Evolutionary conservation across 768 basidiomycete species (phyloP).

Genomic region (Kwoniella sp.): DNA sequence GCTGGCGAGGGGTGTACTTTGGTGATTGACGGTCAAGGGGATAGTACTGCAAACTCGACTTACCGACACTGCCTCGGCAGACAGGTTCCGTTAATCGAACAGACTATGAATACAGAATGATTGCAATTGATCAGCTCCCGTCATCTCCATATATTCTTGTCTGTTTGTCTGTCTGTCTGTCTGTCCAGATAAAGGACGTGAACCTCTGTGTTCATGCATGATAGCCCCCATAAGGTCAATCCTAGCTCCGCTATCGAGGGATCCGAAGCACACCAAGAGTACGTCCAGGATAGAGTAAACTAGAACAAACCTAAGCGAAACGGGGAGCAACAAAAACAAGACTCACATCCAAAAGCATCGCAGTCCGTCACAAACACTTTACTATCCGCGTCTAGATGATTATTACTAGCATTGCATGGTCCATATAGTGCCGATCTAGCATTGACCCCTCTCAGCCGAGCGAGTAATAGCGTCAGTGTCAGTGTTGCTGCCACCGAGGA

Average conservation of each 20-base stretch:
- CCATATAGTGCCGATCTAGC: constrained; percentile 24
- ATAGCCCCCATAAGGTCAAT: no score
- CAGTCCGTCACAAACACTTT: constrained; percentile 42
- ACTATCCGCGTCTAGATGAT: constrained; percentile 34
- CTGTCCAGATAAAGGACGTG: no score
- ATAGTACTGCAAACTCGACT: constrained; percentile 4
- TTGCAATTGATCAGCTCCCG: not conserved
- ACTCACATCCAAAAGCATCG: constrained; percentile 43
- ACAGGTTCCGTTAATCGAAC: constrained; percentile 37
- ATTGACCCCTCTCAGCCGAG: not conserved
- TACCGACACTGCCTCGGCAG: constrained; percentile 37
- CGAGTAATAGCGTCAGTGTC: not conserved
- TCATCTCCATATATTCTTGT: no score
- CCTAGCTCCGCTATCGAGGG: no score
- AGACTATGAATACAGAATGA: constrained; percentile 14
- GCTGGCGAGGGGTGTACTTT: no score
- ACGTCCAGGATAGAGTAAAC: no score
- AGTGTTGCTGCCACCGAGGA: no score
- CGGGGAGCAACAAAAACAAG: not conserved
- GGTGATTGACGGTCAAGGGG: no score
- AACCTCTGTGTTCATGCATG: no score
- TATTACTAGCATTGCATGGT: constrained; percentile 26
- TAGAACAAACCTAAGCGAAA: no score
- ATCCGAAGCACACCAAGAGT: no score
- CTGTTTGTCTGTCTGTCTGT: no score